Evolutionary conservation across 176 grass and related monocot species (phyloP).

Genomic region (Carex cristatella): DNA sequence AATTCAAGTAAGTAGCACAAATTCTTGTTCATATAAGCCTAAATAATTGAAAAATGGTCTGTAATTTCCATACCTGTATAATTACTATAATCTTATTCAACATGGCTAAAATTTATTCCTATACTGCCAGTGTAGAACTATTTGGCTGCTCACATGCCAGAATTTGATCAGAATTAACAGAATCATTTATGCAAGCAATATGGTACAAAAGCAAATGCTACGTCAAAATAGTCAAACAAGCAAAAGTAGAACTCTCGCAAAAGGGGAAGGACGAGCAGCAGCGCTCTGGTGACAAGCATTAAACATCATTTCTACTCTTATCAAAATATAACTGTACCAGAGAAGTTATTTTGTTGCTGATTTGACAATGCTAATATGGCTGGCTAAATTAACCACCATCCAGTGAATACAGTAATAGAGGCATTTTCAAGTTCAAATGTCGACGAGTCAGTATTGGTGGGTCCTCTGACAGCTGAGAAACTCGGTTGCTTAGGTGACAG

Average conservation of each 20-base stretch:
- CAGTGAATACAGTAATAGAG: constrained; percentile 16
- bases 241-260: neutral
- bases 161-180: neutral
- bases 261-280: neutral
- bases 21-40: neutral
- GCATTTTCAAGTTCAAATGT: constrained; percentile 15
- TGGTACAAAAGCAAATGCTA: neutral
- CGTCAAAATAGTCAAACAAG: neutral
- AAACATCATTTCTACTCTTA: neutral
- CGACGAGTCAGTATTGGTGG: constrained; percentile 21
- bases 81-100: neutral
- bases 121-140: neutral
- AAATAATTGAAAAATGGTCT: neutral
- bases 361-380: neutral
- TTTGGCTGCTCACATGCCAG: neutral
- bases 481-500: constrained; percentile 54
- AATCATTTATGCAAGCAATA: neutral
- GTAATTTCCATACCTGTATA: neutral
- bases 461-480: constrained; percentile 25
- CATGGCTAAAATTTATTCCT: neutral
- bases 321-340: neutral
- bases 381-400: constrained; percentile 5
- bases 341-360: neutral
- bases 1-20: neutral
- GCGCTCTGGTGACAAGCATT: neutral